phyloP scores from a whole-genome alignment of 257 asterid genomes.

The Solanum clarkiae region DNA sequence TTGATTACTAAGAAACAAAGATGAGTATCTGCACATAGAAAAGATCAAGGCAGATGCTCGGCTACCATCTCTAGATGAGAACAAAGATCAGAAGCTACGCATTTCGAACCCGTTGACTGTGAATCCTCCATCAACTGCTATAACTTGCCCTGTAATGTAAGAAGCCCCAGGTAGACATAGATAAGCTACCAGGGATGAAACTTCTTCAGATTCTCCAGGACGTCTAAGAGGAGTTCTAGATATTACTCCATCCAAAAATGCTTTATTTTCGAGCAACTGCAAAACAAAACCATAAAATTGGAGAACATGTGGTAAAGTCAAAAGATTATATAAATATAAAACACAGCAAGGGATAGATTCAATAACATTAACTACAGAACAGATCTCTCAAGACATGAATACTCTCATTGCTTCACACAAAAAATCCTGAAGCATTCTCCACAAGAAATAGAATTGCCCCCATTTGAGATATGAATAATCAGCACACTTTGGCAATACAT shows the following conservation, averaged over 20 bases:
- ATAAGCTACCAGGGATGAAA: constrained; percentile 71
- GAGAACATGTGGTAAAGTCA: neutral
- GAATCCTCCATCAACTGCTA: constrained; percentile 80
- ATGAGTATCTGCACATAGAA: neutral
- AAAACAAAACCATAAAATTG: neutral
- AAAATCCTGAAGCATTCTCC: neutral
- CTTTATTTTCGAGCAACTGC: constrained; percentile 61
- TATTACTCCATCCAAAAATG: constrained; percentile 39
- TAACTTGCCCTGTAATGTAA: constrained; percentile 66
- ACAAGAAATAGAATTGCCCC: neutral
- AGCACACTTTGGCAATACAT: neutral
- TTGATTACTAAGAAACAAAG: neutral
- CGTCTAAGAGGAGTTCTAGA: constrained; percentile 72
- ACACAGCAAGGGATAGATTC: neutral
- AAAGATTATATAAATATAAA: neutral
- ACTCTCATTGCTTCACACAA: neutral
- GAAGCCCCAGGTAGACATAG: constrained; percentile 88
- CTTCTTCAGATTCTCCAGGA: constrained; percentile 72
- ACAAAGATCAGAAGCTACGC: neutral
- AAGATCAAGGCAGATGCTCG: neutral
- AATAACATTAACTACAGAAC: neutral
- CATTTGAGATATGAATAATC: neutral
- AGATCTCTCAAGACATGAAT: neutral
- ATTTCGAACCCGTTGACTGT: constrained; percentile 52
- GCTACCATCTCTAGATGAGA: neutral